A percentile compares a stretch with the other conserved stretches of the same genome.
Evolutionary conservation across 2,329 filamentous ascomycete genomes (phyloP).

Genomic region (Neonectria sp.): DNA sequence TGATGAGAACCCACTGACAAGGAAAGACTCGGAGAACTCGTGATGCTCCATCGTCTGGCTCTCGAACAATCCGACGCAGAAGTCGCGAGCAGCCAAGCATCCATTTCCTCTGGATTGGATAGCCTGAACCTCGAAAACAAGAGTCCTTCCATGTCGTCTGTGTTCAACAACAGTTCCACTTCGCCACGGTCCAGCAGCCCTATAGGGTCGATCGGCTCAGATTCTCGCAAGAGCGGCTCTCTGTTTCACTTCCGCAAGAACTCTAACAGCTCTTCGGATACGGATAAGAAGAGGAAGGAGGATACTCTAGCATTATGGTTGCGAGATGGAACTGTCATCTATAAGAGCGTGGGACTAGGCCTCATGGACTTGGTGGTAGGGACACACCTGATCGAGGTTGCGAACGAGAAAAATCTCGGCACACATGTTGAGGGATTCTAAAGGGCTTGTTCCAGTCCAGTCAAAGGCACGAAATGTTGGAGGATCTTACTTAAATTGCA

Average conservation of each 20-base stretch:
- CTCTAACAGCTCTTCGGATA: conserved; percentile 47
- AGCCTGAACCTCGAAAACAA: conserved; percentile 54
- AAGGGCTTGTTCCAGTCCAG: not conserved
- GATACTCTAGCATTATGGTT: conserved; percentile 70
- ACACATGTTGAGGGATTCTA: conserved; percentile 68
- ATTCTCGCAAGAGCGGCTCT: conserved; percentile 52
- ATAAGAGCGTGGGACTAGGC: conserved; percentile 77
- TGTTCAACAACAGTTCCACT: conserved; percentile 49
- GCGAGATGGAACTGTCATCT: conserved; percentile 75
- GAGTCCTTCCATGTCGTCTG: conserved; percentile 58
- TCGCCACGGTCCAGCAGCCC: conserved; percentile 50
- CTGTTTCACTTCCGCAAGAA: conserved; percentile 50
- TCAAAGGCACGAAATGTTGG: not conserved
- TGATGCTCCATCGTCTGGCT: conserved; percentile 68
- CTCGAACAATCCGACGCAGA: conserved; percentile 58
- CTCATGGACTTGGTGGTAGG: conserved; percentile 78
- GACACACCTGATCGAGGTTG: conserved; percentile 69
- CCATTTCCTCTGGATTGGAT: conserved; percentile 51
- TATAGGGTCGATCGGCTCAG: conserved; percentile 49
- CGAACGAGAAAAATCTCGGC: conserved; percentile 69
- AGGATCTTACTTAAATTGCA: conserved; percentile 33
- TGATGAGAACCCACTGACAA: conserved; percentile 32
- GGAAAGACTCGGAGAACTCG: conserved; percentile 80
- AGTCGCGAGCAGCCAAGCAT: conserved; percentile 49
- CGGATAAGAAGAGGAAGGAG: conserved; percentile 61